Evolutionary conservation across 495 filamentous ascomycete genomes (phyloP).

Genomic region (Penicillium pulvis): DNA sequence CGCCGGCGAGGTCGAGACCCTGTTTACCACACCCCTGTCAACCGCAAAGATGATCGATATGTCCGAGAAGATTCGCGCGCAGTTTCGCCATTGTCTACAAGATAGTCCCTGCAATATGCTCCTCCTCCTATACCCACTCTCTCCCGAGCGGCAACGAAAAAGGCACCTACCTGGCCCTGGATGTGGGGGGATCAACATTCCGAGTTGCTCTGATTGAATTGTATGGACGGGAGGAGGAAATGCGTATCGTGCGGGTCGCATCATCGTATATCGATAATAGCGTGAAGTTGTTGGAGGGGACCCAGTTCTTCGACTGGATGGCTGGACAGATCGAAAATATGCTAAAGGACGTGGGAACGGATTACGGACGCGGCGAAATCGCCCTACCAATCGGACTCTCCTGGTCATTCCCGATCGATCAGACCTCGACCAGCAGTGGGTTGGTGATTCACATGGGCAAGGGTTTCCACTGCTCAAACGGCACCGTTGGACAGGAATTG

Average conservation of each 20-base stretch:
- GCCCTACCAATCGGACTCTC: conserved; percentile 62
- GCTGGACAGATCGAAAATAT: conserved; percentile 62
- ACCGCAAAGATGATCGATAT: conserved; percentile 51
- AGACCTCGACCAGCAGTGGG: conserved; percentile 59
- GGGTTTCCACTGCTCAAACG: conserved; percentile 62
- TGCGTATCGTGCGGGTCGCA: conserved; percentile 53
- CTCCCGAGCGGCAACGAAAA: conserved; percentile 61
- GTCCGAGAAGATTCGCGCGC: conserved; percentile 60
- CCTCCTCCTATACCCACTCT: conserved; percentile 64
- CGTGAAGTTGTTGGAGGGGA: conserved; percentile 55
- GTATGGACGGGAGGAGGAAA: conserved; percentile 46
- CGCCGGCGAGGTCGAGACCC: conserved; percentile 49
- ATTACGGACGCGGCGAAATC: conserved; percentile 36
- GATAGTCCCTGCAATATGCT: conserved; percentile 63
- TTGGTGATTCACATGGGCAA: conserved; percentile 67
- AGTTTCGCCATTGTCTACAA: conserved; percentile 56
- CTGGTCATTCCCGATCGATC: conserved; percentile 72
- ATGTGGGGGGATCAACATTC: conserved; percentile 70
- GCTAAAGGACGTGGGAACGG: conserved; percentile 39
- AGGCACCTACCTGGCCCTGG: conserved; percentile 62
- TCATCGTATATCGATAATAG: conserved; percentile 56
- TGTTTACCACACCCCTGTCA: conserved; percentile 48
- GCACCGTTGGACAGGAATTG: conserved; percentile 58
- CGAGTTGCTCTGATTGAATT: conserved; percentile 64
- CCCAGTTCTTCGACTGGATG: conserved; percentile 70